Conservation (phyloP, 2,329 filamentous ascomycete genomes). For the Neonectria ditissima region DNA sequence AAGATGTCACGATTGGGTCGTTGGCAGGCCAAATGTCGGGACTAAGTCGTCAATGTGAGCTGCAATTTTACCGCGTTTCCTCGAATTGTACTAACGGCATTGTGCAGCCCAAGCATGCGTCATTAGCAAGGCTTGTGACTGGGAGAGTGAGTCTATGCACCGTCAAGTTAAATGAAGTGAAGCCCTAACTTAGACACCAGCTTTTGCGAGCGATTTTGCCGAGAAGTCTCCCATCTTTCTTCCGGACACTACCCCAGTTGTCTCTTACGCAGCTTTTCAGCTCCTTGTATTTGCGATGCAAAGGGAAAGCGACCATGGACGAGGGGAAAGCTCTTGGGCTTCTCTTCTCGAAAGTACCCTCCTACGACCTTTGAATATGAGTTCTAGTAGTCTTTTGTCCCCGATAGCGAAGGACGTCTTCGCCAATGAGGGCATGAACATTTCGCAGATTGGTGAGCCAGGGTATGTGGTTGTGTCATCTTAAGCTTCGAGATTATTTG, state of each 20-base stretch:
- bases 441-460: conserved; percentile 26
- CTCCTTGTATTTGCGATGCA: conserved; percentile 37
- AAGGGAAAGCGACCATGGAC: neutral
- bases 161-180: rapidly evolving
- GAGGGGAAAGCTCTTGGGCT: neutral
- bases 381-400: conserved; percentile 17
- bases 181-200: neutral
- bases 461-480: conserved; percentile 21
- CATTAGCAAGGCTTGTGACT: conserved; percentile 24
- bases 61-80: rapidly evolving
- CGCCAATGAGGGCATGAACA: conserved; percentile 22
- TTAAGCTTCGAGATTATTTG: no score
- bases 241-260: conserved; percentile 34
- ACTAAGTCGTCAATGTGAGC: conserved; percentile 36
- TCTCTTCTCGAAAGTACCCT: conserved; percentile 10
- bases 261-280: conserved; percentile 40
- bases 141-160: conserved; percentile 11
- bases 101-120: conserved; percentile 27
- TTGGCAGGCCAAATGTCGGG: conserved; percentile 39
- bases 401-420: conserved; percentile 14
- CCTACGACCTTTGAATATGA: conserved; percentile 28
- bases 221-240: conserved; percentile 32
- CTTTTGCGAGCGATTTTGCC: conserved; percentile 22
- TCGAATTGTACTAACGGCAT: neutral
- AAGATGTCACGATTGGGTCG: conserved; percentile 35